Base-by-base conservation (phyloP, 139 green algal genomes). In the Micractinium conductrix region DNA sequence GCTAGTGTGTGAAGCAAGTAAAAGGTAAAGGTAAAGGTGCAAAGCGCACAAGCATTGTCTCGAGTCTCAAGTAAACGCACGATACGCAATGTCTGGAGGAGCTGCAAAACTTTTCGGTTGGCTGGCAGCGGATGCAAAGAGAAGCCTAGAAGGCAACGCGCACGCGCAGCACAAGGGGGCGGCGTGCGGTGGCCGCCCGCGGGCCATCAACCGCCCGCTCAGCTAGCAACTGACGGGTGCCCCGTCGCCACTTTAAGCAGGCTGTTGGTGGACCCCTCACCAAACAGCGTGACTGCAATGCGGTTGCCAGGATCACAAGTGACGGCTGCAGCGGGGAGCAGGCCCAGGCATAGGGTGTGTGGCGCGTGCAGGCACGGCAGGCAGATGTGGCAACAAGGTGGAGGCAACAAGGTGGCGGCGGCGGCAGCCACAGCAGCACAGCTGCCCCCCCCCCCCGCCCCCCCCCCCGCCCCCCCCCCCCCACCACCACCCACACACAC, bases 181-280 rank as follows among this genome's bases (percentile, higher is more conserved):
- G 53, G 6, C 26, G 8, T 22, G 53, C 26, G 53, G 53, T 14
- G 12, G 14, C 48, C 14, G 14, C 10, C 12, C 48, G 10, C 48
- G 48, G 14, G 48, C 48, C 48, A 58, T 58, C 48, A 58, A 16
- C 48, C 48, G 53, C 53, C 26, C 19, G 63, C 26, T 4, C 63
- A 0, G 4, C 44, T 30, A 78, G 70, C 38, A 58, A 43, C 26
- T 28, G 9, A 78, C 70, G 70, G 70, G 70, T 78, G 70, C 0
- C 70, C 70, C 4, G 70, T 78, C 0, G 70, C 70, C 70, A 78
- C 58, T 58, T 78, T 78, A 4, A 78, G 70, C 42, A 78, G 70
- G 42, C 24, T 78, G 70, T 78, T 37, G 70, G 70, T 58, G 7
- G 70, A 28, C 9, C 38, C 35, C 70, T 78, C 70, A 0, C 70